phyloP scores from a whole-genome alignment of 177 flowering plant genomes.

The Telopea speciosissima region DNA sequence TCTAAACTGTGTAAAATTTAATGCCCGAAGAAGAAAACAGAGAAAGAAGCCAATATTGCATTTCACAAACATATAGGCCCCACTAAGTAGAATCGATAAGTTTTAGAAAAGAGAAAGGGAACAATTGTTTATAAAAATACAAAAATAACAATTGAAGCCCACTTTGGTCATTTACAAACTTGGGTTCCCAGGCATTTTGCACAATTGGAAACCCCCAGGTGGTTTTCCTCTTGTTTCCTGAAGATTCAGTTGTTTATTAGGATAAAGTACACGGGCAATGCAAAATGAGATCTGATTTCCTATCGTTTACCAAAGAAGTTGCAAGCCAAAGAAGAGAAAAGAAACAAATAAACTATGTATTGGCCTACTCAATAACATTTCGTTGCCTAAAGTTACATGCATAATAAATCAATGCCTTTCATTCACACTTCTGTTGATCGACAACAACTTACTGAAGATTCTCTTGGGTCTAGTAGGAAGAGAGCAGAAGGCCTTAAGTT shows the following conservation, averaged over 20 bases:
- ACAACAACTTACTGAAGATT: constrained; percentile 79
- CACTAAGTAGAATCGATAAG: background rate
- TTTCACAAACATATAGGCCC: background rate
- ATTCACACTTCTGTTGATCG: constrained; percentile 50
- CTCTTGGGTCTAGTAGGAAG: constrained; percentile 61
- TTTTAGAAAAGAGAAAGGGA: background rate
- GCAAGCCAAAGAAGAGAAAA: constrained; percentile 5
- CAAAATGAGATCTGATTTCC: constrained; percentile 12
- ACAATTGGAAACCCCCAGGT: constrained; percentile 2
- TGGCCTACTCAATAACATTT: constrained; percentile 18
- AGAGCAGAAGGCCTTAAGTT: constrained; percentile 43
- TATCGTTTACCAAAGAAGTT: background rate
- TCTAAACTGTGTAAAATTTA: too few species aligned
- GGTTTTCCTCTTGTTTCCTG: constrained; percentile 1
- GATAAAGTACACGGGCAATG: constrained; percentile 13
- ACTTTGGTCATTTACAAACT: constrained; percentile 2
- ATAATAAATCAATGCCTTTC: constrained; percentile 47
- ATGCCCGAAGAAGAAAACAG: too few species aligned
- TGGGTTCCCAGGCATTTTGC: constrained; percentile 1
- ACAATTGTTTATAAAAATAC: background rate
- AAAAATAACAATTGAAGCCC: constrained; percentile 11
- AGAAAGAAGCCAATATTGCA: background rate
- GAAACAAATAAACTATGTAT: constrained; percentile 3
- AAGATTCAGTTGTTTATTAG: constrained; percentile 12
- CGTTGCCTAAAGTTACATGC: constrained; percentile 13